phyloP scores from a whole-genome alignment of 1,284 basidiomycete species.

The Fomitopsis pinicola region DNA sequence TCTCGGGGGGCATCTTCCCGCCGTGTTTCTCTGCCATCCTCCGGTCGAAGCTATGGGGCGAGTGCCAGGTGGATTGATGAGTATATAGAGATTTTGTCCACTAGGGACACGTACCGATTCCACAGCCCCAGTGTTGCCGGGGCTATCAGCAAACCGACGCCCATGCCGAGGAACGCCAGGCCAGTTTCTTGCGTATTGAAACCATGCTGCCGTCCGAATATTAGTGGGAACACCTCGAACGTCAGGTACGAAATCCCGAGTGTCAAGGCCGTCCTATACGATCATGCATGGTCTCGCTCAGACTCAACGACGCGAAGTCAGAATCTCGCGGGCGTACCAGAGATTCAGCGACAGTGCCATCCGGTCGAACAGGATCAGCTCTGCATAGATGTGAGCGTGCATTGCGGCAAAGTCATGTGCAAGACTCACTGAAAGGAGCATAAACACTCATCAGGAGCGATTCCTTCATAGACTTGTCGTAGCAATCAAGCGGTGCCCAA shows the following conservation, averaged over 20 bases:
- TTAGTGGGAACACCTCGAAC: constrained; percentile 69
- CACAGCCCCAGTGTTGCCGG: constrained; percentile 58
- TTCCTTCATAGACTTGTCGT: constrained; percentile 20
- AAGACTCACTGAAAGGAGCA: constrained; percentile 66
- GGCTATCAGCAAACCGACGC: constrained; percentile 59
- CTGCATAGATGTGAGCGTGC: constrained; percentile 29
- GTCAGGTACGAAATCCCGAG: constrained; percentile 75
- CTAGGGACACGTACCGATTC: constrained; percentile 41
- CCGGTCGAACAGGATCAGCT: constrained; percentile 63
- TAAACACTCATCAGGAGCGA: constrained; percentile 38
- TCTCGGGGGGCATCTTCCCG: constrained; percentile 65
- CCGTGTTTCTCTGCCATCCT: constrained; percentile 17
- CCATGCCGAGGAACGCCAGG: constrained; percentile 69
- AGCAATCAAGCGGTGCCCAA: constrained; percentile 52
- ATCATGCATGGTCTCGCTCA: too few relatives aligned
- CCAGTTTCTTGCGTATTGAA: constrained; percentile 62
- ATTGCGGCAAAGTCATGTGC: background rate
- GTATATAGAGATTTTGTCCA: too few relatives aligned
- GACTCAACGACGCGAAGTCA: too few relatives aligned
- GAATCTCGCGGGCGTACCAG: constrained; percentile 28
- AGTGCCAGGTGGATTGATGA: too few relatives aligned
- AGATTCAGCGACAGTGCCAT: constrained; percentile 72
- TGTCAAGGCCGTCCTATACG: constrained; percentile 48
- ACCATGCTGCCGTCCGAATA: constrained; percentile 54
- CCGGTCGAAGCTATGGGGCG: background rate